phyloP scores from a whole-genome alignment of 352 stramenopile genomes.

The Phytophthora tentaculata region DNA sequence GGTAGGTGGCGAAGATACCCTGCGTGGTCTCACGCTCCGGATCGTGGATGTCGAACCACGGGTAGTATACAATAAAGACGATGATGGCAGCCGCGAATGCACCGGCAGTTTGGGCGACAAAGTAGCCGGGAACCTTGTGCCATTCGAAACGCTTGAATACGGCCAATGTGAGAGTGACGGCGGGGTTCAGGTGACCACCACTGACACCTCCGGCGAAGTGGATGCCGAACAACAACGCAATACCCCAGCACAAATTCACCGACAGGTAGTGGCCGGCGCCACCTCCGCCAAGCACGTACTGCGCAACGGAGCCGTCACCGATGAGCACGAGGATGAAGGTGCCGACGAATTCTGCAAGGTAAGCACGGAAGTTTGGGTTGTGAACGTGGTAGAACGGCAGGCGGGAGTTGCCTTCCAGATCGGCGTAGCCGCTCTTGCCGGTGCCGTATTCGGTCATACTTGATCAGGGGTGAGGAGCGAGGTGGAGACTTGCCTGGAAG shows the following conservation, averaged over 20 bases:
- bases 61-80: slow-evolving; percentile 72
- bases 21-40: slow-evolving; percentile 43
- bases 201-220: slow-evolving; percentile 61
- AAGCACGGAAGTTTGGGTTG: slow-evolving; percentile 55
- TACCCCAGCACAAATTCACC: slow-evolving; percentile 64
- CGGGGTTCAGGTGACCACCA: slow-evolving; percentile 69
- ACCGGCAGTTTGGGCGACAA: slow-evolving; percentile 51
- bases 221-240: slow-evolving; percentile 68
- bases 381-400: slow-evolving; percentile 45
- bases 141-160: slow-evolving; percentile 63
- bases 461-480: neutral
- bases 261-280: slow-evolving; percentile 57
- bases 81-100: slow-evolving; percentile 50
- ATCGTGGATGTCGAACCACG: slow-evolving; percentile 56
- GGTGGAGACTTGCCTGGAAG: slow-evolving; percentile 12
- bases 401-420: slow-evolving; percentile 38
- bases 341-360: slow-evolving; percentile 66
- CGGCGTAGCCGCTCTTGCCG: slow-evolving; percentile 32
- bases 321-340: slow-evolving; percentile 73
- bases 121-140: slow-evolving; percentile 60
- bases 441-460: slow-evolving; percentile 49
- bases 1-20: slow-evolving; percentile 62
- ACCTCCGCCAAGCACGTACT: slow-evolving; percentile 55
- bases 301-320: slow-evolving; percentile 63
- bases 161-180: slow-evolving; percentile 60